A percentile compares a stretch with the other conserved stretches of the same genome.
Evolutionary conservation across 306 rosid species (phyloP).

Genomic region (Prunus kanzakura): DNA sequence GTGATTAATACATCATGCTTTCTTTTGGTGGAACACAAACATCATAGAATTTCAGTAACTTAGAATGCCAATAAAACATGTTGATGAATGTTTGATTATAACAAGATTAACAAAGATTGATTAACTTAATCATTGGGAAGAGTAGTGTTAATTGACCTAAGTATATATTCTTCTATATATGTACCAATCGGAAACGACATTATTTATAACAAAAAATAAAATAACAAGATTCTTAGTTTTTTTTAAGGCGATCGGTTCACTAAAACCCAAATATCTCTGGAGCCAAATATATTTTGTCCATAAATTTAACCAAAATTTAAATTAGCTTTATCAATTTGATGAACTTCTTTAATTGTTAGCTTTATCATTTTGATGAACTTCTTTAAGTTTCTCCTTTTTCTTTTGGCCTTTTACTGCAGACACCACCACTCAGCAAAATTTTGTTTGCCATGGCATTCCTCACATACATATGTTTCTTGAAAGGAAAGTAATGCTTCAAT

Average conservation of each 20-base stretch:
- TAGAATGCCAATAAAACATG: not conserved
- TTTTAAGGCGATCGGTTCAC: too few relatives aligned
- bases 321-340: not conserved
- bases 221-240: too few relatives aligned
- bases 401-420: not conserved
- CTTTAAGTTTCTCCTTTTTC: not conserved
- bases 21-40: constrained; percentile 1
- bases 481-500: not conserved
- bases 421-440: not conserved
- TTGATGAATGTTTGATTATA: not conserved
- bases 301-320: too few relatives aligned
- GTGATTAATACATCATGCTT: not conserved
- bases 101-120: not conserved
- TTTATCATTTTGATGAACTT: not conserved
- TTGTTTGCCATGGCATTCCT: not conserved
- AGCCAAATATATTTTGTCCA: too few relatives aligned
- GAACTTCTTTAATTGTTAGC: not conserved
- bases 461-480: not conserved
- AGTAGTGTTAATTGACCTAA: not conserved
- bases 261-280: too few relatives aligned
- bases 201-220: too few relatives aligned
- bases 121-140: not conserved
- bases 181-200: not conserved
- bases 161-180: not conserved
- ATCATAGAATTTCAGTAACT: not conserved